Percentiles rank a stretch among this genome's conserved stretches.
These are phyloP conservation scores for Colletotrichum theobromicola DNA, from an alignment of 2,329 filamentous ascomycete species.

Conservation along the genomic window DNA sequence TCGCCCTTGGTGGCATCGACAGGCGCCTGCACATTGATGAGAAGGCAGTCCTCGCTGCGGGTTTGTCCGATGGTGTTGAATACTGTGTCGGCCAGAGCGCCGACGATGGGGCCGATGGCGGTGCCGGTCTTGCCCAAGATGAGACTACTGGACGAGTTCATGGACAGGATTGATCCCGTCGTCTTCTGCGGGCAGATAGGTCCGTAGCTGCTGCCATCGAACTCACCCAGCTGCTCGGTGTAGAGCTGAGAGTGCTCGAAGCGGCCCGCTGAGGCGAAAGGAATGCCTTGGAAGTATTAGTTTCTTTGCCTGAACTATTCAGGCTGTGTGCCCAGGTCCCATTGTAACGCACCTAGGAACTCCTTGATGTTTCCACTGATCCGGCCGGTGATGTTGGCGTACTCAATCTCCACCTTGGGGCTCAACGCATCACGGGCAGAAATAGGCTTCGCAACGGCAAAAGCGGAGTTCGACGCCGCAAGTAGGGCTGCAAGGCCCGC, in stretches of 20 bases:
- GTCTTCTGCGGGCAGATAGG: conserved; percentile 8
- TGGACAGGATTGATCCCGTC: neutral
- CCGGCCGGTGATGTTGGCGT: neutral
- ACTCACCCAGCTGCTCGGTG: neutral
- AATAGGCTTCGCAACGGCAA: neutral
- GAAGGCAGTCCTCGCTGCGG: conserved; percentile 55
- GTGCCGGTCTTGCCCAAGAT: neutral
- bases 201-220: neutral
- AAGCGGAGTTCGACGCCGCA: neutral
- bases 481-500: neutral
- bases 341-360: neutral
- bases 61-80: neutral
- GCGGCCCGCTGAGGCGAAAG: conserved; percentile 1
- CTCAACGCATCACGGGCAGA: neutral
- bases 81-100: neutral
- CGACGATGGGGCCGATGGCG: neutral
- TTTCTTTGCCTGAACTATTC: accelerated
- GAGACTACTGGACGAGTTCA: neutral
- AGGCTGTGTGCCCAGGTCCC: accelerated
- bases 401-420: neutral
- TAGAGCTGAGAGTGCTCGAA: conserved; percentile 5
- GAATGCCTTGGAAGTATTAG: neutral
- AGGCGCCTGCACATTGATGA: conserved; percentile 53
- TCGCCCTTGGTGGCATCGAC: conserved; percentile 40
- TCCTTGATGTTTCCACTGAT: neutral